Evolutionary conservation across 495 filamentous ascomycete species (phyloP).

Genomic region (Penicillium pulvis): DNA sequence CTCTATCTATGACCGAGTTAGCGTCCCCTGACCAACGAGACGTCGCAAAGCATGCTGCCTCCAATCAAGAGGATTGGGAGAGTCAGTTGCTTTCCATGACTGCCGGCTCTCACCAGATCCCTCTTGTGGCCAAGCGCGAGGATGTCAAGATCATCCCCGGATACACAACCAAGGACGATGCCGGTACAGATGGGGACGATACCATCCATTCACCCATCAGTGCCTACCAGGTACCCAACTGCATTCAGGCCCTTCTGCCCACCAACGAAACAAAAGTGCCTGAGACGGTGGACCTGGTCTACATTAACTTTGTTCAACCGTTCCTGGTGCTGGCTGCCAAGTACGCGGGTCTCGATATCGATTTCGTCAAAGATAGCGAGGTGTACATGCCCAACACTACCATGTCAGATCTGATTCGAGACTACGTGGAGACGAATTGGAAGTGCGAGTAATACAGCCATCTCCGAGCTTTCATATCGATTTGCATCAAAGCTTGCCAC

Average conservation of each 20-base stretch:
- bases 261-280: conserved; percentile 47
- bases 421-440: conserved; percentile 85
- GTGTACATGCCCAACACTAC: conserved; percentile 65
- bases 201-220: conserved; percentile 74
- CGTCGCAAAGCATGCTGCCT: conserved; percentile 10
- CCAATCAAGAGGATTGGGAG: not conserved
- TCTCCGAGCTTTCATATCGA: not conserved
- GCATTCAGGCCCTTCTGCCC: conserved; percentile 70
- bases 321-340: conserved; percentile 73
- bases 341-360: conserved; percentile 60
- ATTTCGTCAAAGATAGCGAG: conserved; percentile 58
- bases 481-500: not conserved
- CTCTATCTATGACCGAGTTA: conserved; percentile 24
- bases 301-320: conserved; percentile 85
- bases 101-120: conserved; percentile 21
- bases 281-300: conserved; percentile 80
- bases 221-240: conserved; percentile 80
- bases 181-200: conserved; percentile 86
- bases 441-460: conserved; percentile 31
- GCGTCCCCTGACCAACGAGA: conserved; percentile 43
- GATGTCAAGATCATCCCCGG: conserved; percentile 60
- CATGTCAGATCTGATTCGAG: conserved; percentile 72
- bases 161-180: conserved; percentile 88
- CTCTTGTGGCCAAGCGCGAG: conserved; percentile 25
- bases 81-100: not conserved